phyloP scores from a whole-genome alignment of 2,329 filamentous ascomycete species.

The Epicoccum nigrum region DNA sequence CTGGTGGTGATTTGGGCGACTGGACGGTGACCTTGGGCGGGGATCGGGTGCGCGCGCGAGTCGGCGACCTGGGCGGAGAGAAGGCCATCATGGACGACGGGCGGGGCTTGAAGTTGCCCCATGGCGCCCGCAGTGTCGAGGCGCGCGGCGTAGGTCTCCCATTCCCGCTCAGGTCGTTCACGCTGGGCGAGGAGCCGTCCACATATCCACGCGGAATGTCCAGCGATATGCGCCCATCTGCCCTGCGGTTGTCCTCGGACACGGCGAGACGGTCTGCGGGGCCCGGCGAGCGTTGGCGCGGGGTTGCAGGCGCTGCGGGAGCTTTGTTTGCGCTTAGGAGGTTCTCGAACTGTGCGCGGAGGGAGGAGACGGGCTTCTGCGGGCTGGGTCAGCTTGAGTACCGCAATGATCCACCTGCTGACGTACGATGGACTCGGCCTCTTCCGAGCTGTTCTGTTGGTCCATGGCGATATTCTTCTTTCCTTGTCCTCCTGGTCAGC shows the following conservation, averaged over 20 bases:
- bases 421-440: constrained; percentile 76
- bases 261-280: constrained; percentile 36
- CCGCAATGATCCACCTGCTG: background rate
- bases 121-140: constrained; percentile 43
- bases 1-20: constrained; percentile 70
- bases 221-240: constrained; percentile 48
- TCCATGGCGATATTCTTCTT: constrained; percentile 40
- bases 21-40: constrained; percentile 72
- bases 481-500: constrained; percentile 36
- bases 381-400: constrained; percentile 21
- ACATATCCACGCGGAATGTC: constrained; percentile 48
- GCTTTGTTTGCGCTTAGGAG: constrained; percentile 59
- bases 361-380: constrained; percentile 80
- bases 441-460: constrained; percentile 53
- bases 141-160: constrained; percentile 42
- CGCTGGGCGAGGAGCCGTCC: constrained; percentile 28
- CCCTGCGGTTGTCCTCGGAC: constrained; percentile 37
- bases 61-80: constrained; percentile 53
- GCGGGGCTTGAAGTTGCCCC: constrained; percentile 47
- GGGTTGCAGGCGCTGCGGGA: constrained; percentile 27
- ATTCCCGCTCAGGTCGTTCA: constrained; percentile 47
- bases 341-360: constrained; percentile 82
- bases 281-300: constrained; percentile 43
- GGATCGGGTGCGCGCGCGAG: constrained; percentile 56
- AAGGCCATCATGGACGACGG: constrained; percentile 58